Base-by-base conservation (phyloP, 768 basidiomycete species). In the Hypholoma fasciculare region DNA sequence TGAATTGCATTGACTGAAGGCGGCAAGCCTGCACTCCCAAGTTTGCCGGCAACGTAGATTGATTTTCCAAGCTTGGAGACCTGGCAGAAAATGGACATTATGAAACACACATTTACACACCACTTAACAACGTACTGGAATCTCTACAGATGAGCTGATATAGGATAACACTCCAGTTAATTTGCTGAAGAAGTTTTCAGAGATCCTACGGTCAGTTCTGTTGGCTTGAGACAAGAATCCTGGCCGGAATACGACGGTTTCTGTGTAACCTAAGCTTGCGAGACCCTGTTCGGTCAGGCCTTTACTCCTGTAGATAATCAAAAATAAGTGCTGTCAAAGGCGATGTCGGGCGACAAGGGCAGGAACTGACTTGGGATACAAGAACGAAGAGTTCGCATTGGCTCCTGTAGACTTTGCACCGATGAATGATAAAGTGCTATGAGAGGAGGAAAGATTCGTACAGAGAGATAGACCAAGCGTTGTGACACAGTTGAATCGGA, bases 201-300 rank as follows among this genome's bases (percentile, higher is more conserved):
- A 60, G 0, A 76, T 4, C 17, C 82, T 71, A 1, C 34, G 27
- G 1, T 82, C 76, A 4, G 66, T 36, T 2, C 88, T 75, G 2
- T 82, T 66, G 1, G 82, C 76, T 0, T 81, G 81, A 7, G 68
- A 71, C 12, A 92, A 70, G n/a, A 78, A 59, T 0, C 66, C 83
- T 2, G 92, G 90, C 17, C 88, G 81, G 69, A 92, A 87, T 48
- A 90, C 67, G 58, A 92, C 83, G 1, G 84, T 84, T 53, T 92
- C 89, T 12, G 74, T 66, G 67, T 92, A 93, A 9, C 89, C 90
- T 5, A 92, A 71, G 3, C 71, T 71, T 0, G 89, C 87, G 17
- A 94, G 76, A 0, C 73, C 87, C 47, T 81, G 73, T 68, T 93
- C 92, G 0, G 92, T 93, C 30, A 85, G 71, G 14, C 89, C 92